phyloP scores from a whole-genome alignment of 2,329 filamentous ascomycete species.

The Nakataea oryzae region DNA sequence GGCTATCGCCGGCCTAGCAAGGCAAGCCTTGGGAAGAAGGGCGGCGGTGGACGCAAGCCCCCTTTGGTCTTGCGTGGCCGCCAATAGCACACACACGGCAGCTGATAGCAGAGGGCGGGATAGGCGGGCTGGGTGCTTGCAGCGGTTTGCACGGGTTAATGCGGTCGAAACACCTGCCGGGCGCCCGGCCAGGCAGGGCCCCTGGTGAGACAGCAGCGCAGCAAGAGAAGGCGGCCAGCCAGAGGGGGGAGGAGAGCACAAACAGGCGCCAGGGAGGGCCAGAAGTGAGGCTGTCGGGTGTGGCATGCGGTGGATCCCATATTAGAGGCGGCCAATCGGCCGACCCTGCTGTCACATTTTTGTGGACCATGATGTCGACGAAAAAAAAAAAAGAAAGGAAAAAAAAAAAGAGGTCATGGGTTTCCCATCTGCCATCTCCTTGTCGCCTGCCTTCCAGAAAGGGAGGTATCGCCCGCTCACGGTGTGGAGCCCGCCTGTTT shows the following conservation, averaged over 20 bases:
- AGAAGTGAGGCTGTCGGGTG: background rate
- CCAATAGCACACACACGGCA: background rate
- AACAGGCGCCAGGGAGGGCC: no score
- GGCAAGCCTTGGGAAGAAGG: background rate
- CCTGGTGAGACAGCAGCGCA: background rate
- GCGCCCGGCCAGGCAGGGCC: background rate
- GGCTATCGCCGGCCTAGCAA: background rate
- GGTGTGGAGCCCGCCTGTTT: background rate
- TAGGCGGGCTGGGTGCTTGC: background rate
- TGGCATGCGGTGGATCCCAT: background rate
- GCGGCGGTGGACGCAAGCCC: no score
- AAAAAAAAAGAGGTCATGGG: background rate
- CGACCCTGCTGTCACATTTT: background rate
- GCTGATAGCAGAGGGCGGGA: no score
- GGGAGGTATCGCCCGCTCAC: background rate
- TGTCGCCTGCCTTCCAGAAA: background rate
- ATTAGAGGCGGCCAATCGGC: background rate
- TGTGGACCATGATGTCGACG: background rate
- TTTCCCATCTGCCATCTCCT: background rate
- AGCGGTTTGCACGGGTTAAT: background rate
- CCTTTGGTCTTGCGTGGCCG: background rate
- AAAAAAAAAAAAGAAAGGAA: background rate
- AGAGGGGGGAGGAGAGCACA: no score
- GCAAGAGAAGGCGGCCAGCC: background rate
- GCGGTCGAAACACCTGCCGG: background rate